Evolutionary conservation across 2,329 filamentous ascomycete genomes (phyloP).

Genomic region (Fusarium incarnatum): DNA sequence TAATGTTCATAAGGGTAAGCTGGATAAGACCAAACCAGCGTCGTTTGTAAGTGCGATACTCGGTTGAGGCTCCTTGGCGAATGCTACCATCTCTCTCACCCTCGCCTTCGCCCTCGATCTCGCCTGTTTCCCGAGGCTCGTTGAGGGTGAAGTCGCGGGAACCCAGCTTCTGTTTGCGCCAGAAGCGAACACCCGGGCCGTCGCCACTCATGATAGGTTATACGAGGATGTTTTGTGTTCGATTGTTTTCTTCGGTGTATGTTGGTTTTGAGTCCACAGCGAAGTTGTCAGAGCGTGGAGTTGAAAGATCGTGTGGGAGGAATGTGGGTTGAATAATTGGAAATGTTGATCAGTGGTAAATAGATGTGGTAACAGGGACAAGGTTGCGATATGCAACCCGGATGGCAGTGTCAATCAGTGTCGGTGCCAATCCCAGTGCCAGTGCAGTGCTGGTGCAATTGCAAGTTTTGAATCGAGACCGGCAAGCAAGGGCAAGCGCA

Average conservation of each 20-base stretch:
- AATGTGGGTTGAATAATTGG: constrained; percentile 9
- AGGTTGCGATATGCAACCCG: background rate
- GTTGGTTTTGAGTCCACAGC: background rate
- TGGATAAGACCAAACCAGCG: constrained; percentile 90
- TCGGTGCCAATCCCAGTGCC: background rate
- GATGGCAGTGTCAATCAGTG: constrained; percentile 1
- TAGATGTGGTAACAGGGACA: constrained; percentile 4
- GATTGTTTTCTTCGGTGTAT: constrained; percentile 14
- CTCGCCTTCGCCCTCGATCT: constrained; percentile 40
- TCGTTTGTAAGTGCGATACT: constrained; percentile 75
- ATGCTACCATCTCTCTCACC: constrained; percentile 43
- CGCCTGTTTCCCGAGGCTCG: constrained; percentile 39
- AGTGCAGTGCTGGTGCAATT: background rate
- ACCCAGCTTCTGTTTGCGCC: constrained; percentile 48
- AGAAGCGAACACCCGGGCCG: constrained; percentile 42
- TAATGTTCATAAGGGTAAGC: constrained; percentile 87
- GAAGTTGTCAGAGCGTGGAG: background rate
- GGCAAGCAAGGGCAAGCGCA: background rate
- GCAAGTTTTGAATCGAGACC: constrained; percentile 1
- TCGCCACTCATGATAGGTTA: constrained; percentile 41
- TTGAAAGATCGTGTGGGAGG: background rate
- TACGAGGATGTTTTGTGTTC: constrained; percentile 12
- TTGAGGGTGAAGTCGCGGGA: constrained; percentile 48
- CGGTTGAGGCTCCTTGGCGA: constrained; percentile 46
- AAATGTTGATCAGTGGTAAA: background rate